Percentiles rank a stretch among this genome's conserved stretches.
These are phyloP conservation scores for Puccinia brachypodii DNA, from an alignment of 1,284 basidiomycete species.

Conservation along the genomic window DNA sequence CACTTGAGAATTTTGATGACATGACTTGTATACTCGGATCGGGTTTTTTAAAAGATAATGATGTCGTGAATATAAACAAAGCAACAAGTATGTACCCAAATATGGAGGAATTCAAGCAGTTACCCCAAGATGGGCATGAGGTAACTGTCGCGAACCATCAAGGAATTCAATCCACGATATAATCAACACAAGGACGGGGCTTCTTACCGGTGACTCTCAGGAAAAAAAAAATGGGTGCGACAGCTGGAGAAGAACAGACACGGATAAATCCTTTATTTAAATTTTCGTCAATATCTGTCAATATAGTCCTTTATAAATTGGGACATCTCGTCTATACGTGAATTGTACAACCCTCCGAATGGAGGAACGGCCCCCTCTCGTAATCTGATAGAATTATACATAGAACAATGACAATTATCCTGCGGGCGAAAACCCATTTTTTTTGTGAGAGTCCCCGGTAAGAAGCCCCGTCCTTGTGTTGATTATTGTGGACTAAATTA, in stretches of 20 bases:
- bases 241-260: not conserved
- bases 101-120: conserved; percentile 1
- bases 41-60: conserved; percentile 14
- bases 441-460: conserved; percentile 49
- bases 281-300: not conserved
- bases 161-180: conserved; percentile 45
- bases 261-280: not conserved
- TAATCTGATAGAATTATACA: not conserved
- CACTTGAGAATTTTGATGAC: not conserved
- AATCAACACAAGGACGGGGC: conserved; percentile 49
- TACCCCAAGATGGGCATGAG: conserved; percentile 33
- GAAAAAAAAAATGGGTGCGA: conserved; percentile 46
- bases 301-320: not conserved
- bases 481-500: conserved; percentile 49
- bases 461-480: conserved; percentile 48
- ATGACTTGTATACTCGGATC: not conserved
- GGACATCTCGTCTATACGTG: not conserved
- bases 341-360: conserved; percentile 6
- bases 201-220: conserved; percentile 49
- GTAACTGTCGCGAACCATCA: conserved; percentile 48
- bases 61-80: conserved; percentile 52
- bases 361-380: not conserved
- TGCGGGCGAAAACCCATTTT: conserved; percentile 43
- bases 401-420: not conserved
- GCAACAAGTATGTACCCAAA: conserved; percentile 60